A percentile compares a stretch with the other conserved stretches of the same genome.
These are phyloP conservation scores for Nadsonia starkeyi-henricii DNA, from an alignment of 1,139 yeast species.

Conservation along the genomic window DNA sequence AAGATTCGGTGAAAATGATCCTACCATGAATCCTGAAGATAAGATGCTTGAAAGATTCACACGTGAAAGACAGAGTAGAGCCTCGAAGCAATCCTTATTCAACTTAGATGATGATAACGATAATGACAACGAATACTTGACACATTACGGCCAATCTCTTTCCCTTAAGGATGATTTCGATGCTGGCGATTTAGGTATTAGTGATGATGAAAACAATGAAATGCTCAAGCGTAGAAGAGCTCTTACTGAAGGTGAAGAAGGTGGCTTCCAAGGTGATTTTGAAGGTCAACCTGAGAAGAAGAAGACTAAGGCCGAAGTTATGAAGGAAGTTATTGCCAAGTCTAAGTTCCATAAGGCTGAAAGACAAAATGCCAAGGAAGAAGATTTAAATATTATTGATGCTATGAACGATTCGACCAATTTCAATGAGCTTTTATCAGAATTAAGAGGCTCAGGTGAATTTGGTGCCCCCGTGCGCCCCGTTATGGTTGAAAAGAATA, in stretches of 20 bases:
- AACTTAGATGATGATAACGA: slow-evolving; percentile 65
- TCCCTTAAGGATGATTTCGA: slow-evolving; percentile 38
- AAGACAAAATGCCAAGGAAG: slow-evolving; percentile 66
- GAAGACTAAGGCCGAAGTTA: slow-evolving; percentile 85
- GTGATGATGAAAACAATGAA: slow-evolving; percentile 31
- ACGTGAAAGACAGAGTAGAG: slow-evolving; percentile 49
- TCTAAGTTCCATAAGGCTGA: slow-evolving; percentile 82
- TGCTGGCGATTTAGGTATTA: slow-evolving; percentile 30
- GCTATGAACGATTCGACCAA: slow-evolving; percentile 70
- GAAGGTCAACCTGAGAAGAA: slow-evolving; percentile 36
- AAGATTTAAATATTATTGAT: slow-evolving; percentile 54
- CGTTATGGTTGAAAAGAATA: slow-evolving; percentile 31
- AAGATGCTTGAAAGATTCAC: slow-evolving; percentile 93
- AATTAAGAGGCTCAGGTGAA: slow-evolving; percentile 24
- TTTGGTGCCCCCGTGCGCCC: slow-evolving; percentile 10
- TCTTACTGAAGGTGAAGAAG: slow-evolving; percentile 14
- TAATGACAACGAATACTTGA: slow-evolving; percentile 38
- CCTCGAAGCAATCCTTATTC: slow-evolving; percentile 35
- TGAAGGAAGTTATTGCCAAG: slow-evolving; percentile 93
- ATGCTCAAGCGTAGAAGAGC: slow-evolving; percentile 10
- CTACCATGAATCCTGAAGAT: slow-evolving; percentile 64
- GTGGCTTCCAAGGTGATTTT: slow-evolving; percentile 17
- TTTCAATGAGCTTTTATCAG: slow-evolving; percentile 65
- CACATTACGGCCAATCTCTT: slow-evolving; percentile 69
- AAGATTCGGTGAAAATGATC: slow-evolving; percentile 83